phyloP scores from a whole-genome alignment of 805 yeast species.

The Komagataella phaffii region DNA sequence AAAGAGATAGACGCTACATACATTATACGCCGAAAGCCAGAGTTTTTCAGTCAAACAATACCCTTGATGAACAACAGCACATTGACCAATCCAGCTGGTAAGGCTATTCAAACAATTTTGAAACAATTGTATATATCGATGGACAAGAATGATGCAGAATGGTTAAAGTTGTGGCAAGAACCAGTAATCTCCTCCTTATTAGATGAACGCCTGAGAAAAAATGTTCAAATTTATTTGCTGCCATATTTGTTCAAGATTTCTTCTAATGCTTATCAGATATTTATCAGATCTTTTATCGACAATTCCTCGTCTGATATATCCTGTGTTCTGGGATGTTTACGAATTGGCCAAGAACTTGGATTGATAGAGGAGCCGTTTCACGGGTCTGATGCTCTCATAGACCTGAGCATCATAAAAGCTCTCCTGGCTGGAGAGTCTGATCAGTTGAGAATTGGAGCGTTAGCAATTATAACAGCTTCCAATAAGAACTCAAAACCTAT shows the following conservation, averaged over 20 bases:
- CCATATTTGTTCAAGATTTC: conserved; percentile 50
- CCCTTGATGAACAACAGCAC: conserved; percentile 40
- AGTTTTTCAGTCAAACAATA: conserved; percentile 33
- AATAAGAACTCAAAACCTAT: conserved; percentile 50
- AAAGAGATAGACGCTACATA: conserved; percentile 28
- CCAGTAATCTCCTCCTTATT: conserved; percentile 22
- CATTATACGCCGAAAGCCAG: conserved; percentile 29
- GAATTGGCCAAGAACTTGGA: conserved; percentile 49
- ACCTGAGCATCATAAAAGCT: conserved; percentile 19
- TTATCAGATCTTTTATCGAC: conserved; percentile 19
- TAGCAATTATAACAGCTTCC: conserved; percentile 48
- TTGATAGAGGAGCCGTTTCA: conserved; percentile 37
- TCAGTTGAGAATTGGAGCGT: conserved; percentile 34
- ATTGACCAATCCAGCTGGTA: conserved; percentile 56
- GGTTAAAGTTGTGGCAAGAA: conserved; percentile 41
- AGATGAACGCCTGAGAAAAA: conserved; percentile 21
- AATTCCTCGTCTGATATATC: conserved; percentile 15
- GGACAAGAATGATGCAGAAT: conserved; percentile 14
- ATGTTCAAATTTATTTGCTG: conserved; percentile 44
- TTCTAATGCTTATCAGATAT: conserved; percentile 23
- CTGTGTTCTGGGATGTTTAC: conserved; percentile 38
- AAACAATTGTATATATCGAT: conserved; percentile 16
- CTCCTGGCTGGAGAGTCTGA: conserved; percentile 34
- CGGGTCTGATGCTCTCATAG: conserved; percentile 13
- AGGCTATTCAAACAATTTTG: conserved; percentile 30